Evolutionary conservation across 1,284 basidiomycete genomes (phyloP).

Genomic region (Melampsora occidentalis): DNA sequence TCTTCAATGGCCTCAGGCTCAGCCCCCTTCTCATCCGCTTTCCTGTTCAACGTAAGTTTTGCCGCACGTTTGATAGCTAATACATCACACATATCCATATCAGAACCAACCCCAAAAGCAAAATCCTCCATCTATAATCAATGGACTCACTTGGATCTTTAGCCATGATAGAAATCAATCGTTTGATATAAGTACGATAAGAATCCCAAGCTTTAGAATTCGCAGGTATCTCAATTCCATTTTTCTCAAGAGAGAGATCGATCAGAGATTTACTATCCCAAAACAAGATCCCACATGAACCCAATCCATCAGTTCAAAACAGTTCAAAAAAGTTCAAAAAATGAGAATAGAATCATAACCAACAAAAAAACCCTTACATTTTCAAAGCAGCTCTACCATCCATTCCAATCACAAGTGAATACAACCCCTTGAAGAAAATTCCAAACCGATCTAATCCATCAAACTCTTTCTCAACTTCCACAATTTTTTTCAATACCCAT

Average conservation of each 20-base stretch:
- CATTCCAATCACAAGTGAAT: constrained; percentile 49
- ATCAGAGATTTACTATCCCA: constrained; percentile 48
- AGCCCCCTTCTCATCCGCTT: constrained; percentile 4
- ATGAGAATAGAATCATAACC: not conserved
- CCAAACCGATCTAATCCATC: constrained; percentile 45
- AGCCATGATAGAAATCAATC: constrained; percentile 49
- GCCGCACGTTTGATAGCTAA: constrained; percentile 42
- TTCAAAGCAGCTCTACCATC: constrained; percentile 49
- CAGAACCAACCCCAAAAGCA: not conserved
- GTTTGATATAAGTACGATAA: constrained; percentile 51
- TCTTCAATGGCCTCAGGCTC: constrained; percentile 1
- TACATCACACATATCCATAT: not conserved
- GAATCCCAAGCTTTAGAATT: constrained; percentile 50
- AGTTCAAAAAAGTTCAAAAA: not conserved
- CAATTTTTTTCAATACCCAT: constrained; percentile 49
- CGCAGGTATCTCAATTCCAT: constrained; percentile 47
- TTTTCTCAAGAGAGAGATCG: constrained; percentile 48
- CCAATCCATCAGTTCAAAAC: not conserved
- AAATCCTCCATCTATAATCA: not conserved
- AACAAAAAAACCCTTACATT: constrained; percentile 45
- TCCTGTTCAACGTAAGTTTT: constrained; percentile 31
- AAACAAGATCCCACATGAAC: not conserved
- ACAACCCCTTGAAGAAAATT: constrained; percentile 50
- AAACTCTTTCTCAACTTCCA: constrained; percentile 46
- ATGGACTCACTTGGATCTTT: constrained; percentile 45